Percentiles rank a stretch among this genome's conserved stretches.
Conservation (phyloP, 441 rosid genomes). For the Gossypium davidsonii region DNA sequence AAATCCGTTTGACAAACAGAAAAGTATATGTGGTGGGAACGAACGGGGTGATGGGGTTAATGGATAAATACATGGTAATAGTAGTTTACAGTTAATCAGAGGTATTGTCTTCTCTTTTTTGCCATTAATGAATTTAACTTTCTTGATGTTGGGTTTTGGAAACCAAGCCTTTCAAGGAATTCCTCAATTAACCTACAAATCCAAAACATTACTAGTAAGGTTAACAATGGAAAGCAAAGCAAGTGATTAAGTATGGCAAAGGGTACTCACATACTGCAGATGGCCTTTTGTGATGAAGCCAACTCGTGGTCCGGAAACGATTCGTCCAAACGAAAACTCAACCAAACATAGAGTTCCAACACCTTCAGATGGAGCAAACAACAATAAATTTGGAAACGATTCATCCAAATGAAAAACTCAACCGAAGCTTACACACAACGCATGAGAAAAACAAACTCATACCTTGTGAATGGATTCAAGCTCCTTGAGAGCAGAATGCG, state of each 20-base stretch:
- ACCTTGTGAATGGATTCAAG: constrained; percentile 98
- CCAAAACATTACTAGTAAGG: constrained; percentile 5
- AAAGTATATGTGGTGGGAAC: neutral
- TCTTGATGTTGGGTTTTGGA: constrained; percentile 35
- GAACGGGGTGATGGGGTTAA: neutral
- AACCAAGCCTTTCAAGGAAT: constrained; percentile 55
- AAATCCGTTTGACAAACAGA: neutral
- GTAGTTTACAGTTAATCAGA: neutral
- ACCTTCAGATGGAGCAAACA: constrained; percentile 39
- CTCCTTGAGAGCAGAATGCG: constrained; percentile 56
- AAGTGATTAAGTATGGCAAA: neutral
- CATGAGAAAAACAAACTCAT: neutral
- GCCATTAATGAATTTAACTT: constrained; percentile 21
- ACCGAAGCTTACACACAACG: neutral
- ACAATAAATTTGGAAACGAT: neutral
- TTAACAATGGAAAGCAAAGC: constrained; percentile 4
- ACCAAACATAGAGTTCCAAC: constrained; percentile 84
- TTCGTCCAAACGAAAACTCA: constrained; percentile 69
- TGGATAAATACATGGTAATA: neutral
- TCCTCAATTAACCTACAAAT: constrained; percentile 68
- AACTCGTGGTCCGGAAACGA: constrained; percentile 75
- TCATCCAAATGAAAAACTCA: neutral
- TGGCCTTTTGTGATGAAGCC: constrained; percentile 76
- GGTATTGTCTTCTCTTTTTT: constrained; percentile 3
- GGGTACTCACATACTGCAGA: constrained; percentile 64